Conservation (phyloP, 768 basidiomycete species). For the Candolleomyces eurysporus region DNA sequence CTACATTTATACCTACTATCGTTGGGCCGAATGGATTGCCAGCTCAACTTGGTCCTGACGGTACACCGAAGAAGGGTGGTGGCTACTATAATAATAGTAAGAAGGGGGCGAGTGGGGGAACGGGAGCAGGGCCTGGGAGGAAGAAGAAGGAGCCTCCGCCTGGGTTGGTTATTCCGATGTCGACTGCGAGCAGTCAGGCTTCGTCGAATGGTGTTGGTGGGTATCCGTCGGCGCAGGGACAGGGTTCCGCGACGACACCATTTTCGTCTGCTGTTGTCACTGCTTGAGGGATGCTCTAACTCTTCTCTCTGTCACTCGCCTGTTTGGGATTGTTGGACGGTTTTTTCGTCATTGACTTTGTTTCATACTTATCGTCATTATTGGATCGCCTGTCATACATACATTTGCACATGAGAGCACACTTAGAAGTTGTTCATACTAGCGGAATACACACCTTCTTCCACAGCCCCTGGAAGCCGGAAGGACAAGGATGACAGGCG, state of each 20-base stretch:
- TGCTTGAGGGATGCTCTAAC: neutral
- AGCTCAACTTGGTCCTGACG: neutral
- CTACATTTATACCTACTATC: constrained; percentile 9
- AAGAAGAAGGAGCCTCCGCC: constrained; percentile 40
- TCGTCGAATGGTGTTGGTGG: constrained; percentile 7
- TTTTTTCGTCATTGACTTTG: no score
- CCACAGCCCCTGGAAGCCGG: no score
- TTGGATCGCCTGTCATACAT: no score
- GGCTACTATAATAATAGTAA: neutral
- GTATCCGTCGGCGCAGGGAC: constrained; percentile 1
- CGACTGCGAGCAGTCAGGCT: constrained; percentile 5
- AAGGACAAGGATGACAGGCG: no score
- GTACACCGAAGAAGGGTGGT: constrained; percentile 32
- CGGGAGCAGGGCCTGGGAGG: constrained; percentile 44
- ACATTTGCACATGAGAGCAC: no score
- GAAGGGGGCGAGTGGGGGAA: constrained; percentile 24
- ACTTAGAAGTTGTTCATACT: no score
- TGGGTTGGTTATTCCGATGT: constrained; percentile 7
- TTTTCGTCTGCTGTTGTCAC: constrained; percentile 28
- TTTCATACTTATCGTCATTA: no score
- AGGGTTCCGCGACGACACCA: constrained; percentile 10
- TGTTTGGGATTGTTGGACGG: neutral
- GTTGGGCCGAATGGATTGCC: constrained; percentile 5
- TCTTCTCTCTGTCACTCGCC: neutral
- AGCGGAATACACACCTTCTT: no score